Conservation (phyloP, 108 stramenopile genomes). For the Hondaea fermentalgiana region DNA sequence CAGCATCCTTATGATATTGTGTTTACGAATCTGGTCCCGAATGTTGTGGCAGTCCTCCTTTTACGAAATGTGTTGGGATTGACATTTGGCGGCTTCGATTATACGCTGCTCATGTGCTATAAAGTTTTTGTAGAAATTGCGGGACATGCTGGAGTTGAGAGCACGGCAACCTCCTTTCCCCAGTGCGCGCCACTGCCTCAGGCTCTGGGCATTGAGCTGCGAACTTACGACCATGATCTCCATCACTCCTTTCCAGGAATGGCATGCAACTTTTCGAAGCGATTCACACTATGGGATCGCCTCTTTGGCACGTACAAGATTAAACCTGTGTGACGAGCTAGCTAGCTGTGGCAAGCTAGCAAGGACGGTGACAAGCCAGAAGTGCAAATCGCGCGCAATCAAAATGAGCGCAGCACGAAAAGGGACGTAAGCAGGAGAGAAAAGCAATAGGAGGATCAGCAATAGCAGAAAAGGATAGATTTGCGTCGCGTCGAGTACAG, state of each 20-base stretch:
- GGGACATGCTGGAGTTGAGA: background rate
- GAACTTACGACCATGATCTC: background rate
- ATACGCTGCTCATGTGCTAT: background rate
- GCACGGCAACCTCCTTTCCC: slow-evolving; percentile 19
- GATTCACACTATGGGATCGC: slow-evolving; percentile 13
- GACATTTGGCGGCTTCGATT: background rate
- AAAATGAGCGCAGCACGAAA: no score
- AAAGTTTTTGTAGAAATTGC: slow-evolving; percentile 17
- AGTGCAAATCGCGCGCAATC: no score
- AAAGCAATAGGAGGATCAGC: no score
- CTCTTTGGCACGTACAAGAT: background rate
- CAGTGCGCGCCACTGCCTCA: background rate
- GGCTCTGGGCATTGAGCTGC: background rate
- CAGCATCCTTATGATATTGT: background rate
- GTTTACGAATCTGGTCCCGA: background rate
- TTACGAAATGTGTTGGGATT: background rate
- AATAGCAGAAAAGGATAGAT: no score
- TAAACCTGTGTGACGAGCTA: no score
- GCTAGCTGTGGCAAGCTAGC: no score
- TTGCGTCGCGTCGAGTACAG: no score
- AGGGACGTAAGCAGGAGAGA: no score
- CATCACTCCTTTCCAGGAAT: background rate
- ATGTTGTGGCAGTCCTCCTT: background rate
- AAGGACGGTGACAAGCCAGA: no score
- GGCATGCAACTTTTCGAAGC: slow-evolving; percentile 4